phyloP scores from a whole-genome alignment of 768 basidiomycete species.

The Russula foetens region DNA sequence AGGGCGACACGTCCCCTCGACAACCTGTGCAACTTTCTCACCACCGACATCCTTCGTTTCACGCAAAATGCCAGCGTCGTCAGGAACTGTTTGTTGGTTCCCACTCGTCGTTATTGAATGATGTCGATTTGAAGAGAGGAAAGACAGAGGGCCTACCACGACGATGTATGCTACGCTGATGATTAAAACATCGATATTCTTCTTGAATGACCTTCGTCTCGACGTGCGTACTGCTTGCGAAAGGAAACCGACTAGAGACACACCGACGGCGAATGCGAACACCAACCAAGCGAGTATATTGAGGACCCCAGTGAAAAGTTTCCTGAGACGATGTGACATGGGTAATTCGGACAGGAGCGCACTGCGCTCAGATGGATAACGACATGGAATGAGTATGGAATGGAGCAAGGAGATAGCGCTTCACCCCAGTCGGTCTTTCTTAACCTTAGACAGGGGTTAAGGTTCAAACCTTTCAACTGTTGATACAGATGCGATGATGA shows the following conservation, averaged over 20 bases:
- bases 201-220: conserved; percentile 41
- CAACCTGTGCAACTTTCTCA: conserved; percentile 55
- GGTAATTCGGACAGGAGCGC: neutral
- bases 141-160: conserved; percentile 39
- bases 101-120: neutral
- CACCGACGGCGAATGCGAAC: conserved; percentile 37
- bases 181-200: conserved; percentile 60
- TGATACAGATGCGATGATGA: too few relatives aligned
- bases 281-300: conserved; percentile 32
- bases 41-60: conserved; percentile 62
- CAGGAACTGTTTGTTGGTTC: conserved; percentile 32
- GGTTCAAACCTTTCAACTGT: too few relatives aligned
- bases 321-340: conserved; percentile 9
- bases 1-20: conserved; percentile 49
- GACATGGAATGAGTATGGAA: neutral
- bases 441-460: conserved; percentile 7
- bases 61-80: conserved; percentile 53
- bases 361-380: neutral
- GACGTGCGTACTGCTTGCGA: conserved; percentile 67
- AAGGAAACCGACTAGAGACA: conserved; percentile 58
- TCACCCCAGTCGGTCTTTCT: too few relatives aligned
- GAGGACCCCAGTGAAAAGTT: conserved; percentile 9
- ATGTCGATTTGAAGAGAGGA: neutral
- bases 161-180: conserved; percentile 65
- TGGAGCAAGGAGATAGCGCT: too few relatives aligned